A percentile compares a stretch with the other conserved stretches of the same genome.
Conservation (phyloP, 2,329 filamentous ascomycete species). For the Fusarium denticulatum region DNA sequence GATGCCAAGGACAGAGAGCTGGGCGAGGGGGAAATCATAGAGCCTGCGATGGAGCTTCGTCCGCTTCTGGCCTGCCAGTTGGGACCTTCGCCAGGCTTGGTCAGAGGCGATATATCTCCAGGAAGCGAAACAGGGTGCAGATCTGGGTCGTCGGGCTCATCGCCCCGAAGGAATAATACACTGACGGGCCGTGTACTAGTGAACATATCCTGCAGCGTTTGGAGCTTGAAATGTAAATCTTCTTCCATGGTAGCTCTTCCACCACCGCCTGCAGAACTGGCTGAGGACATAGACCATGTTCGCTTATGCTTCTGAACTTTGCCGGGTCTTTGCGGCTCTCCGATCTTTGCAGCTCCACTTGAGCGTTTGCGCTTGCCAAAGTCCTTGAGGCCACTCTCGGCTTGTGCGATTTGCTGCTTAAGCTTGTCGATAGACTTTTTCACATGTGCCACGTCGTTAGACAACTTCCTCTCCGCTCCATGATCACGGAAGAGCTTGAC, state of each 20-base stretch:
- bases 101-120: slow-evolving; percentile 72
- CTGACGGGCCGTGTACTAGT: slow-evolving; percentile 83
- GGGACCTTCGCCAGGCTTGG: slow-evolving; percentile 60
- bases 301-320: slow-evolving; percentile 91
- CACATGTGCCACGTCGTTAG: slow-evolving; percentile 93
- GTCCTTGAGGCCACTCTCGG: slow-evolving; percentile 73
- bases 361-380: slow-evolving; percentile 72
- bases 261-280: slow-evolving; percentile 65
- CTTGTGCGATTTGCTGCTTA: slow-evolving; percentile 90
- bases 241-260: slow-evolving; percentile 70
- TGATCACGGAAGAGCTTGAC: slow-evolving; percentile 98
- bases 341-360: slow-evolving; percentile 58
- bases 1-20: slow-evolving; percentile 72
- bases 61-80: slow-evolving; percentile 64
- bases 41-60: slow-evolving; percentile 67
- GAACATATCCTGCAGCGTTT: slow-evolving; percentile 87
- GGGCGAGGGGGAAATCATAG: slow-evolving; percentile 73
- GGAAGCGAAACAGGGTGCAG: slow-evolving; percentile 78
- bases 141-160: slow-evolving; percentile 83
- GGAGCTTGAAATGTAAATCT: slow-evolving; percentile 81
- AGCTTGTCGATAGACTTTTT: slow-evolving; percentile 97
- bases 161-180: slow-evolving; percentile 79
- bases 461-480: slow-evolving; percentile 92
- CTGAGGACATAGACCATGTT: slow-evolving; percentile 93
- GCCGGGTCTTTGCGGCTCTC: slow-evolving; percentile 70